Percentiles rank a stretch among this genome's conserved stretches.
phyloP scores from a whole-genome alignment of 306 rosid genomes.

The Lathyrus aphaca region DNA sequence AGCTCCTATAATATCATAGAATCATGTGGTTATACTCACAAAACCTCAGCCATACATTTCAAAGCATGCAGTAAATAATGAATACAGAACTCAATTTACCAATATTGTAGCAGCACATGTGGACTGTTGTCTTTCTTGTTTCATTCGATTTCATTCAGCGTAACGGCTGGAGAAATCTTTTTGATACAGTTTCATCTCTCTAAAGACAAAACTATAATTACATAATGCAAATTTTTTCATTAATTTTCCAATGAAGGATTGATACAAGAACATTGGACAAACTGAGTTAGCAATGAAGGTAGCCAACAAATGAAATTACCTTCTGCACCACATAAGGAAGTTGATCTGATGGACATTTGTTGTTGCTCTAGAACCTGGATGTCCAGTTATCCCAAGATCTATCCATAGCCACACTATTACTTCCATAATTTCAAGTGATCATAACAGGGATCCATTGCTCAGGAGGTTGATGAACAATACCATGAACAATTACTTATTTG shows the following conservation, averaged over 20 bases:
- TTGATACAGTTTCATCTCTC: constrained; percentile 61
- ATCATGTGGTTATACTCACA: constrained; percentile 23
- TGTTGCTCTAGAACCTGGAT: constrained; percentile 64
- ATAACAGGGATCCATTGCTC: too few relatives aligned
- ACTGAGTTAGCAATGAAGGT: constrained; percentile 19
- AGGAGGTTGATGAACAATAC: too few relatives aligned
- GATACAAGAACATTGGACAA: constrained; percentile 9
- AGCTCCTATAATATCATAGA: constrained; percentile 43
- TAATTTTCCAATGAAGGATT: constrained; percentile 1
- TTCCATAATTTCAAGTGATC: too few relatives aligned
- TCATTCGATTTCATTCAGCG: constrained; percentile 56
- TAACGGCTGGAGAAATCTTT: constrained; percentile 61
- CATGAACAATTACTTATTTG: too few relatives aligned
- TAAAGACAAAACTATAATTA: constrained; percentile 5
- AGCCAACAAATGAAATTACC: constrained; percentile 41
- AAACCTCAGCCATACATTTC: not conserved
- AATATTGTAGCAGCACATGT: constrained; percentile 45
- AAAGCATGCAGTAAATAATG: constrained; percentile 5
- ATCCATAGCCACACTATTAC: too few relatives aligned
- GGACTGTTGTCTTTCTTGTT: constrained; percentile 51
- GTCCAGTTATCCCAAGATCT: too few relatives aligned
- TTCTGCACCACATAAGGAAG: constrained; percentile 65
- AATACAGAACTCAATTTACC: constrained; percentile 40
- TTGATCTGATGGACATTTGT: constrained; percentile 59
- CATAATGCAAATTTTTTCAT: not conserved